phyloP scores from a whole-genome alignment of 345 rosid genomes.

The Abelmoschus esculentus region DNA sequence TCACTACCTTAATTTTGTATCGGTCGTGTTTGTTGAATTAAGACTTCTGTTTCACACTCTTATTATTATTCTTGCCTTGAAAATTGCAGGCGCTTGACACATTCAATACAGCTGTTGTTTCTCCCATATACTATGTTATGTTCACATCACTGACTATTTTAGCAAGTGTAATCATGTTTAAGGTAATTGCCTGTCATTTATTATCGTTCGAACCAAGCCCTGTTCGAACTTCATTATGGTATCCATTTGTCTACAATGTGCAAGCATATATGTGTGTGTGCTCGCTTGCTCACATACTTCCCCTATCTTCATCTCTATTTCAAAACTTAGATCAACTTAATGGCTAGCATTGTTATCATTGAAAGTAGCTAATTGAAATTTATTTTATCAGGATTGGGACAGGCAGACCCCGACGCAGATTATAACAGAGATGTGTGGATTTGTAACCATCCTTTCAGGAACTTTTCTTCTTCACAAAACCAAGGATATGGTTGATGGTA shows the following conservation, averaged over 20 bases:
- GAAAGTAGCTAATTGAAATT: neutral
- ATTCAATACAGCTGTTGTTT: conserved; percentile 49
- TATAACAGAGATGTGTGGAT: conserved; percentile 48
- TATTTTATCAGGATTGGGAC: conserved; percentile 48
- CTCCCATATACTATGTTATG: conserved; percentile 57
- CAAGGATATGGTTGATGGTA: conserved; percentile 51
- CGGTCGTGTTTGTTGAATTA: too few relatives aligned
- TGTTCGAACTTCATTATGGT: neutral
- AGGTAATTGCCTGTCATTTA: conserved; percentile 22
- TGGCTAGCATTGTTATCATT: neutral
- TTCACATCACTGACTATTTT: conserved; percentile 46
- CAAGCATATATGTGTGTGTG: too few relatives aligned
- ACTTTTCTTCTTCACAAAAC: conserved; percentile 57
- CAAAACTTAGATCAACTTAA: neutral
- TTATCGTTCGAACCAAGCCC: neutral
- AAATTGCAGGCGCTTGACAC: conserved; percentile 51
- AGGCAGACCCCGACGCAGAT: conserved; percentile 49
- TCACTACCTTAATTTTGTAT: too few relatives aligned
- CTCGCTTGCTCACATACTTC: too few relatives aligned
- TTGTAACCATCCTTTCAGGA: conserved; percentile 51
- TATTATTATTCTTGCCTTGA: neutral
- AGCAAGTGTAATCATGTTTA: conserved; percentile 60
- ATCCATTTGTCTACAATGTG: too few relatives aligned
- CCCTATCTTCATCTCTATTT: neutral
- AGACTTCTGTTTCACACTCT: too few relatives aligned